Evolutionary conservation across 164 flowering plant species (phyloP), one percentile per base, ranked within the genome.

Genomic region (Buxus sempervirens): DNA sequence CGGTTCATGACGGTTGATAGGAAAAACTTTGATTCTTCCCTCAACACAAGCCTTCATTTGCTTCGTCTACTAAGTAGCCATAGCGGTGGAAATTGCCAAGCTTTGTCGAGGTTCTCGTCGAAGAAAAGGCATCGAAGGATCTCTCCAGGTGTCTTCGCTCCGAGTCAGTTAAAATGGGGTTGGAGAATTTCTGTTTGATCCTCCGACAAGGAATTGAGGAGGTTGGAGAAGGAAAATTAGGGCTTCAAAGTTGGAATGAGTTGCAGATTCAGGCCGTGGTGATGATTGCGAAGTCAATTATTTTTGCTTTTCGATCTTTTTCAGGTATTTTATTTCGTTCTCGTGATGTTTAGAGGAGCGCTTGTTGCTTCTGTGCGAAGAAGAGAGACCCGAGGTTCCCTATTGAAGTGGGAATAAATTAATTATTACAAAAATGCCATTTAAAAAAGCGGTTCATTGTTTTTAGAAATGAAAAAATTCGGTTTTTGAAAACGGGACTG

Each of bases 81-180:
- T 84, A 87, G 87, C 82, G 87, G 87, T 82, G 24, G 89, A 83
- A 60, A 72, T 90, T 76, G 60, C 83, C 24, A 71, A 73, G 13
- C 91, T 88, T n/a, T 62, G 70, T 78, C 25, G 81, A 84, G 20
- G 66, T 70, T 60, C 82, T 90, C 54, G 73, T 62, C 73, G 77
- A 74, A 9, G 82, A 67, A 9, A 56, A 66, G 65, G 55, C 81
- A 15, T 63, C 74, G n/a, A 68, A 48, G 55, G 90, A 84, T 81
- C 80, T 90, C 65, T 53, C 77, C 9, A 82, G 41, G 49, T 67
- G 65, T 55, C 80, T 88, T 54, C 88, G 85, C 55, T 81, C 89
- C 75, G 86, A 82, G 48, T 77, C 78, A 15, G 62, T 82, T 67
- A 78, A 74, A 55, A 58, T 54, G 32, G 94, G 84, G 27, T 75